These are phyloP conservation scores for Croton setiger DNA, from an alignment of 441 rosid species.

Conservation along the genomic window DNA sequence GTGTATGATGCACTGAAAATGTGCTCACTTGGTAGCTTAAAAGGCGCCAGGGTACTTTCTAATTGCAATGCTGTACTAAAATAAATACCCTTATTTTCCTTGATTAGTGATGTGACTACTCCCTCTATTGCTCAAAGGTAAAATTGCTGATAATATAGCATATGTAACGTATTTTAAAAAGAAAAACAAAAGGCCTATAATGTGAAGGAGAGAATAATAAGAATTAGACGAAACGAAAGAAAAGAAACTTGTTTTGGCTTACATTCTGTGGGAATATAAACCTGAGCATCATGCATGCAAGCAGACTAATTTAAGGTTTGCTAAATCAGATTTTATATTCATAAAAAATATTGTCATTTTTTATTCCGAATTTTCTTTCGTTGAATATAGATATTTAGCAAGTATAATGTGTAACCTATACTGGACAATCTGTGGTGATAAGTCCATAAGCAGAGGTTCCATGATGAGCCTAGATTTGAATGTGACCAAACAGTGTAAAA, in stretches of 20 bases:
- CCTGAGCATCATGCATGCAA: not conserved
- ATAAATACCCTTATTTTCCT: too few relatives aligned
- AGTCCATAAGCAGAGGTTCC: not conserved
- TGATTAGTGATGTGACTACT: too few relatives aligned
- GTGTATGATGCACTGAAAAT: too few relatives aligned
- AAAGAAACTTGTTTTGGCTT: not conserved
- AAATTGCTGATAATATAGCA: too few relatives aligned
- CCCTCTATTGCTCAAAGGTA: too few relatives aligned
- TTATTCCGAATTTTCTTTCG: not conserved
- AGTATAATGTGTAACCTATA: not conserved
- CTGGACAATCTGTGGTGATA: not conserved
- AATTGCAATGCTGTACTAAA: too few relatives aligned
- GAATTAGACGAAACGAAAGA: not conserved
- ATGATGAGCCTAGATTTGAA: not conserved
- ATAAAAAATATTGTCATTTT: conserved; percentile 1
- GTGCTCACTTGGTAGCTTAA: too few relatives aligned
- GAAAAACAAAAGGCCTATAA: too few relatives aligned
- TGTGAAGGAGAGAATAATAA: too few relatives aligned
- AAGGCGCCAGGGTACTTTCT: too few relatives aligned
- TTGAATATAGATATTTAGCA: not conserved
- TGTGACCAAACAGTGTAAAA: not conserved
- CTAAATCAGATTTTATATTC: not conserved
- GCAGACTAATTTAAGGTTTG: not conserved
- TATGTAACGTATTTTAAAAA: too few relatives aligned
- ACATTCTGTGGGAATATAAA: not conserved